phyloP scores from a whole-genome alignment of 257 asterid species.

The Mitragyna speciosa region DNA sequence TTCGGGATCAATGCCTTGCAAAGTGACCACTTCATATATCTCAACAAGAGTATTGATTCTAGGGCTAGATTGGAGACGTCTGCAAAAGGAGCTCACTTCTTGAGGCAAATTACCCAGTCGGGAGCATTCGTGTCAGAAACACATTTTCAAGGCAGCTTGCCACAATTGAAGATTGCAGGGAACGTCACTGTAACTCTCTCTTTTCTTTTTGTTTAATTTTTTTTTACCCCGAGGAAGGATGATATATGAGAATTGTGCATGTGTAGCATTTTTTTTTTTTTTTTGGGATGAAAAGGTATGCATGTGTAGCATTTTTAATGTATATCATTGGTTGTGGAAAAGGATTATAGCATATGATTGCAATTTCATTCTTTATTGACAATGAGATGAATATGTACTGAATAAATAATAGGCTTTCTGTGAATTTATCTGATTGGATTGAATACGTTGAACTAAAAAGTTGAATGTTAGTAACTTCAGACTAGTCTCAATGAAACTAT shows the following conservation, averaged over 20 bases:
- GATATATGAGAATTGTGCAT: neutral
- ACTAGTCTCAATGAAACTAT: no score
- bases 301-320: neutral
- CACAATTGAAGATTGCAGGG: neutral
- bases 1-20: neutral
- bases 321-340: neutral
- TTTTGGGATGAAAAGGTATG: no score
- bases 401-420: neutral
- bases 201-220: no score
- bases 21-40: neutral
- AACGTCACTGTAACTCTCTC: neutral
- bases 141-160: neutral
- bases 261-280: neutral
- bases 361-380: neutral
- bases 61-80: neutral
- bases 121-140: neutral
- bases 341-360: neutral
- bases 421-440: neutral
- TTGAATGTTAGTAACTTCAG: no score
- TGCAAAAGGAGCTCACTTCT: neutral
- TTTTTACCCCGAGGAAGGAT: neutral
- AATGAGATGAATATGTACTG: neutral
- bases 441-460: neutral
- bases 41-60: neutral
- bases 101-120: neutral